phyloP scores from a whole-genome alignment of 176 grass and related monocot genomes.

The Carex kokanica region DNA sequence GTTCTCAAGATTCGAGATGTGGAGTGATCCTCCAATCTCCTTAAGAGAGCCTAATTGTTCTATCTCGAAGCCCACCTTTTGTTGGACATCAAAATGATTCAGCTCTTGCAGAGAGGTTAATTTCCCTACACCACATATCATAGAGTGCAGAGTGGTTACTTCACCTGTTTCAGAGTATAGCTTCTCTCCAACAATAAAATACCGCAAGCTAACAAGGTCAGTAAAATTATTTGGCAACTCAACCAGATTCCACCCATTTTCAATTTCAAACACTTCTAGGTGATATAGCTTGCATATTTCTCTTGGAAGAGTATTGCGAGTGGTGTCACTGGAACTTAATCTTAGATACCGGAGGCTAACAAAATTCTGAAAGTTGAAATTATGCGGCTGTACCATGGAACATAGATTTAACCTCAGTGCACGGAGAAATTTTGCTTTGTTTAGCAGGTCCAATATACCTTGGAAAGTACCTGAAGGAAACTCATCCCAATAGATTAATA shows the following conservation, averaged over 20 bases:
- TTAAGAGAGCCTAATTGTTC: slow-evolving; percentile 2
- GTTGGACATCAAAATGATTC: background rate
- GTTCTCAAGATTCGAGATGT: background rate
- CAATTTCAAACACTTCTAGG: slow-evolving; percentile 33
- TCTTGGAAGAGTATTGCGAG: background rate
- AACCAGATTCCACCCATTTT: too few species aligned
- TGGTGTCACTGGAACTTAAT: too few species aligned
- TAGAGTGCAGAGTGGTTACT: background rate
- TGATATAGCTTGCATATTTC: slow-evolving; percentile 16
- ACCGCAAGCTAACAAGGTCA: slow-evolving; percentile 8
- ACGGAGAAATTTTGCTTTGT: background rate
- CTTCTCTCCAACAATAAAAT: background rate
- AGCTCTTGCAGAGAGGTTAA: slow-evolving; percentile 27
- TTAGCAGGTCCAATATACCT: background rate
- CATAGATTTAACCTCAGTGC: background rate
- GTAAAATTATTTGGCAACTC: background rate
- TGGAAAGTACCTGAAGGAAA: background rate
- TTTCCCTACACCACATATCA: background rate
- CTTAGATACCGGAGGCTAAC: slow-evolving; percentile 28
- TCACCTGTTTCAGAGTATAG: too few species aligned
- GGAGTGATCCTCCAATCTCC: slow-evolving; percentile 20
- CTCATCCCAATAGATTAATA: background rate
- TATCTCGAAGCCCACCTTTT: background rate
- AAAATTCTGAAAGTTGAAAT: background rate
- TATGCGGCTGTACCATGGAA: too few species aligned